Evolutionary conservation across 768 basidiomycete genomes (phyloP).

Genomic region (Podaxis mareebaensis): DNA sequence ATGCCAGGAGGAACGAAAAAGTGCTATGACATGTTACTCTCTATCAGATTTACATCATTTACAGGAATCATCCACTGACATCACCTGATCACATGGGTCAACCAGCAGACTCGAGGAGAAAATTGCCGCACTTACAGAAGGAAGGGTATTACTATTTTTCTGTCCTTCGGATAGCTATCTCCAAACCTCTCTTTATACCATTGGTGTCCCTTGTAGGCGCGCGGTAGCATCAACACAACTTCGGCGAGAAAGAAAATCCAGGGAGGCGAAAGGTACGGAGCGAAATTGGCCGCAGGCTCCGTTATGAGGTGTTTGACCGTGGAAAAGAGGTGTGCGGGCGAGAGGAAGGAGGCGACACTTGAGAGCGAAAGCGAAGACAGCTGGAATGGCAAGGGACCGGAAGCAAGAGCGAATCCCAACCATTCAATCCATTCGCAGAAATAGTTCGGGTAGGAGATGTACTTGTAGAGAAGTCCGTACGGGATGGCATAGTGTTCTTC

Average conservation of each 20-base stretch:
- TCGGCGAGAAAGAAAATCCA: conserved; percentile 80
- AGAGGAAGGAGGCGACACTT: conserved; percentile 18
- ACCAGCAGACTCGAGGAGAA: not conserved
- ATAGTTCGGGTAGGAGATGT: conserved; percentile 92
- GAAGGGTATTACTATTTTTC: conserved; percentile 81
- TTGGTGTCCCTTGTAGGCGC: conserved; percentile 76
- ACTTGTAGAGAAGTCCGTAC: conserved; percentile 70
- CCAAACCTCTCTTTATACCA: conserved; percentile 86
- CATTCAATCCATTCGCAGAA: conserved; percentile 96
- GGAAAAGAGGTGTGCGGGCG: conserved; percentile 7
- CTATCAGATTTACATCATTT: too few relatives aligned
- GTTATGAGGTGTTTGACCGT: conserved; percentile 18
- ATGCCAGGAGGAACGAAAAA: not conserved
- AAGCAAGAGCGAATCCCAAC: conserved; percentile 82
- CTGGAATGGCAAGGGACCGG: conserved; percentile 48
- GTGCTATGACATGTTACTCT: not conserved
- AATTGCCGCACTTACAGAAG: conserved; percentile 43
- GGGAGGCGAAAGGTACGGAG: conserved; percentile 61
- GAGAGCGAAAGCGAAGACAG: conserved; percentile 23
- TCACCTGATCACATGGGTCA: not conserved
- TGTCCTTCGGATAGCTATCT: conserved; percentile 71
- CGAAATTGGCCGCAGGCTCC: conserved; percentile 33
- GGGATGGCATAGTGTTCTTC: conserved; percentile 78
- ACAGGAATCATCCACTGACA: too few relatives aligned
- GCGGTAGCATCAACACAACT: conserved; percentile 74